A percentile compares a stretch with the other conserved stretches of the same genome.
These are phyloP conservation scores for Geranomyces michiganensis DNA, from an alignment of 192 early-diverging fungal species.

Conservation along the genomic window DNA sequence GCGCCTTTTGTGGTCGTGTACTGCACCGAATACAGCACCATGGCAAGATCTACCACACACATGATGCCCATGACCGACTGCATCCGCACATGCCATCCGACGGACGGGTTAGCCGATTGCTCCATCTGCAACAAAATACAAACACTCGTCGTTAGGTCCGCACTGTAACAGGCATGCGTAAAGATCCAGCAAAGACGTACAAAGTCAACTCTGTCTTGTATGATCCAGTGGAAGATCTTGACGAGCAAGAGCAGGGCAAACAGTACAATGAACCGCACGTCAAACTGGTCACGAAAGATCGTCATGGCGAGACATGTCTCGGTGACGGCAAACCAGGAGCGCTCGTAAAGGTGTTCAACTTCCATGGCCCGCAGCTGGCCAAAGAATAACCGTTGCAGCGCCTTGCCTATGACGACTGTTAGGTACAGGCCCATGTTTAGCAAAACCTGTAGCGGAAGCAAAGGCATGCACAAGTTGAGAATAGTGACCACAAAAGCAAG, in stretches of 20 bases:
- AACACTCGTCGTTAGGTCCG: background rate
- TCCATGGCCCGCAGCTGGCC: conserved; percentile 88
- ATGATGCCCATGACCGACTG: conserved; percentile 67
- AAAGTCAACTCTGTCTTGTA: conserved; percentile 88
- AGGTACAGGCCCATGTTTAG: conserved; percentile 80
- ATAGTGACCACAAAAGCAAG: no score
- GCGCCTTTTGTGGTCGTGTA: conserved; percentile 68
- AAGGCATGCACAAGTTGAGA: no score
- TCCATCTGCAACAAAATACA: conserved; percentile 72
- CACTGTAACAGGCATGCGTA: background rate
- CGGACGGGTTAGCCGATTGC: conserved; percentile 67
- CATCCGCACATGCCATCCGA: conserved; percentile 75
- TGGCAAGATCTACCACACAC: conserved; percentile 68
- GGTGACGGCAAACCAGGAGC: conserved; percentile 95
- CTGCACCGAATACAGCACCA: conserved; percentile 72
- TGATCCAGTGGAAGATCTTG: conserved; percentile 97
- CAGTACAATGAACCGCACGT: conserved; percentile 78
- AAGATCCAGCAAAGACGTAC: conserved; percentile 38
- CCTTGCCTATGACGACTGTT: conserved; percentile 76
- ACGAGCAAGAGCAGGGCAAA: conserved; percentile 88
- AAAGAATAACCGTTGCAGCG: conserved; percentile 84
- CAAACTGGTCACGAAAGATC: conserved; percentile 93
- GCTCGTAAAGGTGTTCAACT: conserved; percentile 98
- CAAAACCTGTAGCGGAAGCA: conserved; percentile 56
- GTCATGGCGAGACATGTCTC: conserved; percentile 97